Conservation (phyloP, 2,329 filamentous ascomycete genomes). For the Trichoderma arundinaceum region DNA sequence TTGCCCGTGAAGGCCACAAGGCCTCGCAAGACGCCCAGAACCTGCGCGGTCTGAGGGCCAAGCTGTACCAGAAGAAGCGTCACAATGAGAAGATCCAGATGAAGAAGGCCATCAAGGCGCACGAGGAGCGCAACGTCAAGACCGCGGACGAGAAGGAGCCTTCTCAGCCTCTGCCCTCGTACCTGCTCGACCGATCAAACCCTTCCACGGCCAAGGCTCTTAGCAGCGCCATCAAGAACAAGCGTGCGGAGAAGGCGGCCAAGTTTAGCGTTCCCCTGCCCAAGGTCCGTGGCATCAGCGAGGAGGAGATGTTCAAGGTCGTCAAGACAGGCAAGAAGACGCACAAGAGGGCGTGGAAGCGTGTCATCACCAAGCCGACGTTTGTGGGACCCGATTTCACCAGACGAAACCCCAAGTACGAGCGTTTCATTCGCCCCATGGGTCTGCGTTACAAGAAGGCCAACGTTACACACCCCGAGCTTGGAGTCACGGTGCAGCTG, state of each 20-base stretch:
- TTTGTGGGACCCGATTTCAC: constrained; percentile 95
- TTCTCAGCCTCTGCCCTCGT: constrained; percentile 83
- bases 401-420: constrained; percentile 79
- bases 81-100: constrained; percentile 99
- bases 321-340: constrained; percentile 96
- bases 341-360: constrained; percentile 80
- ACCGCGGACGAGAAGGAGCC: constrained; percentile 79
- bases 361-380: constrained; percentile 64
- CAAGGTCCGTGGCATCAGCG: constrained; percentile 87
- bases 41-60: constrained; percentile 86
- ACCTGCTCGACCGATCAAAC: constrained; percentile 84
- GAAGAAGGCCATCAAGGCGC: constrained; percentile 90
- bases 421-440: constrained; percentile 60
- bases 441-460: constrained; percentile 58
- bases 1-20: constrained; percentile 88
- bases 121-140: constrained; percentile 97
- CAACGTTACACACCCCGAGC: constrained; percentile 72
- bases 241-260: constrained; percentile 90
- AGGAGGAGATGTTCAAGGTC: constrained; percentile 98
- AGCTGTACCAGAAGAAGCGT: constrained; percentile 90
- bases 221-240: constrained; percentile 90
- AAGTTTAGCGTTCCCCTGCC: constrained; percentile 91
- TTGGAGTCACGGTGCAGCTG: constrained; percentile 86
- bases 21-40: constrained; percentile 90
- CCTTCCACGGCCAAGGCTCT: constrained; percentile 70